Percentiles rank a stretch among this genome's conserved stretches.
Conservation (phyloP, 495 filamentous ascomycete genomes). For the Trichoderma orchidacearum region DNA sequence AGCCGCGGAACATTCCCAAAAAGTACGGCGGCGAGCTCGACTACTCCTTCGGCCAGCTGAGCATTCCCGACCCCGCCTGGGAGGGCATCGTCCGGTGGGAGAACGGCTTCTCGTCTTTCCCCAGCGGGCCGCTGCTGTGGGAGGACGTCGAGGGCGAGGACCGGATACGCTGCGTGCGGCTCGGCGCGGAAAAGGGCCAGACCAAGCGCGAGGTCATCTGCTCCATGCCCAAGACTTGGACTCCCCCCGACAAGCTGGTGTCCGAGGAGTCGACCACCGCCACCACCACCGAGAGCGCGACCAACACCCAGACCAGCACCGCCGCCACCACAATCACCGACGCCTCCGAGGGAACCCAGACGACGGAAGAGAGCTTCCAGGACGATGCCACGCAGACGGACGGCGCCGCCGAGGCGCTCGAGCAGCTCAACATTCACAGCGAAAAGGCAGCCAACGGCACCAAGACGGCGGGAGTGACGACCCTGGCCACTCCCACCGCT, state of each 20-base stretch:
- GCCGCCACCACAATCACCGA: slow-evolving; percentile 3
- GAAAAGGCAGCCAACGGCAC: neutral
- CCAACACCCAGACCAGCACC: neutral
- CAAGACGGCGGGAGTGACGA: neutral
- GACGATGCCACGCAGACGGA: neutral
- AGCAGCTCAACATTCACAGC: slow-evolving; percentile 10
- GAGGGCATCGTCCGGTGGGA: slow-evolving; percentile 35
- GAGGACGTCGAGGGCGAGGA: slow-evolving; percentile 21
- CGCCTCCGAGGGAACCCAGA: slow-evolving; percentile 7
- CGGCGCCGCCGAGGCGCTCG: slow-evolving; percentile 6
- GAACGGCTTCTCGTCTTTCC: slow-evolving; percentile 29
- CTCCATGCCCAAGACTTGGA: slow-evolving; percentile 23
- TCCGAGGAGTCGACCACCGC: slow-evolving; percentile 1
- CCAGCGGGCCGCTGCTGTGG: slow-evolving; percentile 36
- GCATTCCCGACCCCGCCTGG: slow-evolving; percentile 50
- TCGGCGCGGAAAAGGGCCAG: slow-evolving; percentile 22
- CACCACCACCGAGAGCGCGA: neutral
- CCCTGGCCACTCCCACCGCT: slow-evolving; percentile 10
- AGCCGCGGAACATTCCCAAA: slow-evolving; percentile 66
- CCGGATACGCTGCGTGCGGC: slow-evolving; percentile 28
- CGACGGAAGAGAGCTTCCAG: slow-evolving; percentile 3
- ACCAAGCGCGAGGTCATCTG: slow-evolving; percentile 27
- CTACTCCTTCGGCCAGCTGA: slow-evolving; percentile 61
- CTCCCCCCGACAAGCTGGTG: neutral
- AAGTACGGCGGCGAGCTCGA: slow-evolving; percentile 75